Base-by-base conservation (phyloP, 73 alveolate genomes). In the Blepharisma japonicum region DNA sequence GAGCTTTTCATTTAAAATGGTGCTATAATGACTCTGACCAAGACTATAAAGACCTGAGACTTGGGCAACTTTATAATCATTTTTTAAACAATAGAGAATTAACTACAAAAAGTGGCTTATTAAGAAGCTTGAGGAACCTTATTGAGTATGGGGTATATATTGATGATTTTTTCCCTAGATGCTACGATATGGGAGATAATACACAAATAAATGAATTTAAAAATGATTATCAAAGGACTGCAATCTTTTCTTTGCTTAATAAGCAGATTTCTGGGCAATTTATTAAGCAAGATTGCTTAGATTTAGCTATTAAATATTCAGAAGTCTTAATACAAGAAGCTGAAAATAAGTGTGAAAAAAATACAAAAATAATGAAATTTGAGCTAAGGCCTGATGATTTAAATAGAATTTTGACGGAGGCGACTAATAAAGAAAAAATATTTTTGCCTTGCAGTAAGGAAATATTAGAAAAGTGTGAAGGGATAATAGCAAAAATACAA, bases 1-100 rank as follows among this genome's bases (percentile, higher is more conserved):
- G n/a, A 42, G 71, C 78, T 55, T 90, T 90, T 81, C 92, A 90
- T 79, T 53, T 90, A 7, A 87, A 87, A 66, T 90, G 96, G 94
- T 87, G 78, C 49, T 87, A 68, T 68, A 90, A 80, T 1, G 92
- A 87, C 50, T 78, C 79, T 38, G 56, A 84, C 38, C 84, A 77
- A 23, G 96, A 90, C 18, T 79, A 77, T 45, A 87, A 87, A 71
- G 45, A 54, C 21, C 56, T 90, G 68, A 68, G 68, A 56, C 86
- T 79, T 4, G 84, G 84, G 49, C 77, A 90, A 77, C 78, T 83
- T 50, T 90, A 87, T 50, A 90, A 90, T 51, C 96, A 90, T 81
- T 87, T 87, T 68, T 87, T 87, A 20, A 74, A 68, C 81, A 89
- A 88, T 8, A 86, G 86, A 42, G 96, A 90, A 78, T 81, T 90